Conservation (phyloP, 2,329 filamentous ascomycete species). For the Pseudocercospora cruenta region DNA sequence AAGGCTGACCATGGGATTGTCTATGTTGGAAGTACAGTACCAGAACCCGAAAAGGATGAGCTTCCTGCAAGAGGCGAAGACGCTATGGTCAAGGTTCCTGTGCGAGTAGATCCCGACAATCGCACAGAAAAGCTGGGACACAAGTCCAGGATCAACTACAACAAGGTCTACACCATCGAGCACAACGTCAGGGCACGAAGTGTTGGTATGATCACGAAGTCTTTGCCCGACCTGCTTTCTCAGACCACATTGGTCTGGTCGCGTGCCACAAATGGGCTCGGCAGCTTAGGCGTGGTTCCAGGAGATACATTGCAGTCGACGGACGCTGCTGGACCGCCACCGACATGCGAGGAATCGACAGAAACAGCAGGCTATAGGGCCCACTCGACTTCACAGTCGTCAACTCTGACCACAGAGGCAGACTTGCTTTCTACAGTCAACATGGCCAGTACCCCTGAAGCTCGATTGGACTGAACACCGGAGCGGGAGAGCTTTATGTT, state of each 20-base stretch:
- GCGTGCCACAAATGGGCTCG: background rate
- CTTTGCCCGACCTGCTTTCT: background rate
- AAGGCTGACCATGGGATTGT: conserved; percentile 9
- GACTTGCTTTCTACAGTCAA: too few relatives aligned
- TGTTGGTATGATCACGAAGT: conserved; percentile 4
- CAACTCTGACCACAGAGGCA: too few relatives aligned
- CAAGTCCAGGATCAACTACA: conserved; percentile 18
- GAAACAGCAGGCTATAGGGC: too few relatives aligned
- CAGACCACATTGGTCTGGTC: background rate
- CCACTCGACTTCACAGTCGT: too few relatives aligned
- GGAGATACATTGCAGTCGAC: too few relatives aligned
- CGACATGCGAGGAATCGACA: too few relatives aligned
- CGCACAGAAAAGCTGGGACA: background rate
- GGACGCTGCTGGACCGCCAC: too few relatives aligned
- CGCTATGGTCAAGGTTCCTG: conserved; percentile 8
- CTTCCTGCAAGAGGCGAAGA: background rate
- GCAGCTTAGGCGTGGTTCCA: background rate
- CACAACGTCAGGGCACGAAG: conserved; percentile 18
- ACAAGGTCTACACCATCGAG: conserved; percentile 20
- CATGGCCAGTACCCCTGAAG: too few relatives aligned
- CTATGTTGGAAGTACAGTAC: background rate
- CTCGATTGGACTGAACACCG: too few relatives aligned
- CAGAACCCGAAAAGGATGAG: background rate
- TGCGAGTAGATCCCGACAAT: conserved; percentile 14
- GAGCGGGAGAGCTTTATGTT: too few relatives aligned